Base-by-base conservation (phyloP, 345 rosid species). In the Mangifera indica region DNA sequence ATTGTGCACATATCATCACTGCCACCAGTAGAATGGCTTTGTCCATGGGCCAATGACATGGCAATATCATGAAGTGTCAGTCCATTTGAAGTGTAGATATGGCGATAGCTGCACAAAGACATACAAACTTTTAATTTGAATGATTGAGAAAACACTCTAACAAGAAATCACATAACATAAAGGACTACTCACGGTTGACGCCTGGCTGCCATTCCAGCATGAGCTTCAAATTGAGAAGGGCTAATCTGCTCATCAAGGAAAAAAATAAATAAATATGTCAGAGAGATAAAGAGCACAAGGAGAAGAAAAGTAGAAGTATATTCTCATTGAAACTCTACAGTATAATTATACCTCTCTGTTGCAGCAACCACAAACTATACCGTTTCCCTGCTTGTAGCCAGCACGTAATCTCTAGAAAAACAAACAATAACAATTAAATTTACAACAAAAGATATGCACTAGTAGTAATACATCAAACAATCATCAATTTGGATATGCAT, bases 201-300 rank as follows among this genome's bases (percentile, higher is more conserved):
- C 79, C 98, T 92, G 66, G 84, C 96, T 77, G 99, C 91, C 99
- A 92, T 93, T 82, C 99, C 99, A 86, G 98, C 98, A 86, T 96
- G 99, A 24, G 99, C 87, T 84, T 96, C 99, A 78, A 96, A 96
- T 73, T 96, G 99, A 2, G 99, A 96, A 71, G 99, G 99, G 72
- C 99, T 96, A 64, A 96, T 80, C 99, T 96, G 91, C 81, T 73
- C 75, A 66, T 18, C 40, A 21, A 15, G 74, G 60, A 49, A 29
- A 29, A 60, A 77, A 66, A 13, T 0, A 10, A 42, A 54, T 7
- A 32, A 17, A 32, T 55, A 60, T 63, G 25, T 59, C 70, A n/a
- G 56, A 66, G 52, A 70, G 60, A 51, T 44, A 71, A 37, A 45
- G 34, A 62, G 66, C 46, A 55, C 34, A 34, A 49, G 32, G 26